Base-by-base conservation (phyloP, 352 stramenopile species). In the Elongisporangium anandrum region DNA sequence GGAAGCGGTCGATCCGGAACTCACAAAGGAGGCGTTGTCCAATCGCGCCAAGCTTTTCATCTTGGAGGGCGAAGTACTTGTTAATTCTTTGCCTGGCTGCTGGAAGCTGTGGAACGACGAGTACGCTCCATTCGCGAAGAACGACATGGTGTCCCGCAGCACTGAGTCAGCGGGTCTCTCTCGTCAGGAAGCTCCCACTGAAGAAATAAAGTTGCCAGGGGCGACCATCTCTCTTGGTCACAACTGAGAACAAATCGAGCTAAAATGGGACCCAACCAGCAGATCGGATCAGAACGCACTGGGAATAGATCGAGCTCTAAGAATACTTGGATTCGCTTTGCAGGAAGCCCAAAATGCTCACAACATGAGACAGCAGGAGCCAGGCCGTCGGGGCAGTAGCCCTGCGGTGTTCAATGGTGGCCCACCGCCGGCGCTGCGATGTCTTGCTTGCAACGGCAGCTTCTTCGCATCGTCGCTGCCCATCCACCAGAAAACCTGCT, bases 401-500 rank as follows among this genome's bases (percentile, higher is more conserved):
- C 29, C 29, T 41, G 29, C 29, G 5, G 29, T 8, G 9, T 41
- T 15, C 13, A 4, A 41, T 41, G 29, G 29, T 15, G 29, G 29
- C 29, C 58, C 73, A 10, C 73, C 73, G 7, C 48, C 49, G 4
- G 59, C 74, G 10, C 63, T 73, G 21, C 52, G 69, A 12, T 92
- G 82, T 48, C 52, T 67, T 22, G 74, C 53, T 3, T 92, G 82
- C 34, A 63, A 76, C 15, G 70, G 74, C 29, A 73, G 81, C 26
- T 92, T 77, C 61, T 92, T 92, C 23, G 57, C 72, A 3, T 70
- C 66, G 17, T 90, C 82, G 34, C 57, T 92, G n/a, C 63, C 65
- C 0, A 88, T 92, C 57, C 82, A 92, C 52, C 79, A 90, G 56
- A 88, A 88, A 54, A 72, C 61, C 4, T 92, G 82, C 56, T 92